Evolutionary conservation across 2,329 filamentous ascomycete genomes (phyloP), one percentile per base, ranked within the genome.

Genomic region (Volutella citrinella): DNA sequence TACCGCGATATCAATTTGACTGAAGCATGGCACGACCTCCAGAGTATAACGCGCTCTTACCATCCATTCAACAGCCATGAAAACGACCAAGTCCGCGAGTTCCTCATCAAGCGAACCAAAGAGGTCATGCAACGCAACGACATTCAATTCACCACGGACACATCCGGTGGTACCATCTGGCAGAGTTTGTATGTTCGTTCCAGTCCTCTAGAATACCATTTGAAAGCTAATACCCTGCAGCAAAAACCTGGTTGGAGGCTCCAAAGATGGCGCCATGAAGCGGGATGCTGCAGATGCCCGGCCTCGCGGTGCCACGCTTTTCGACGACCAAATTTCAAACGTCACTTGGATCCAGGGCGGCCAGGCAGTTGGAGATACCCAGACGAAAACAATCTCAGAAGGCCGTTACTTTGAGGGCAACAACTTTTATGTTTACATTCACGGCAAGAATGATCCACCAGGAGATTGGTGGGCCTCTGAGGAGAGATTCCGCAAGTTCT

Each of bases 391-490:
- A 13, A 50, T 49, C 12, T 60, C 64, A 14, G 37, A 63, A 29
- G 77, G 65, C 17, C 77, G 87, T 18, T 96, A 97, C 57, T 96
- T 95, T 51, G 90, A 97, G 63, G 87, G 88, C 19, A 91, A 80
- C 43, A 98, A 97, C 53, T 81, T 96, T 46, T 82, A 96, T 43
- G 82, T 95, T 22, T 95, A 96, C 54, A 85, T 98, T 38, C 82
- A 87, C 27, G 93, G 93, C 19, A 78, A 73, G 22, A 78, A 89
- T 32, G 87, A 91, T 46, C 77, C 82, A 17, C 67, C 75, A 19
- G 80, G 81, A 8, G 71, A 78, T 26, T 95, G 87, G 84, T 95
- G 84, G 86, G 70, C 72, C 20, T 60, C 57, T 27, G 55, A 48
- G 22, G 49, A 53, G 21, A 61, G 63, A 22, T 61, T 59, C 25